Percentiles rank a stretch among this genome's conserved stretches.
These are phyloP conservation scores for Hanseniaspora singularis DNA, from an alignment of 805 yeast species.

Conservation along the genomic window DNA sequence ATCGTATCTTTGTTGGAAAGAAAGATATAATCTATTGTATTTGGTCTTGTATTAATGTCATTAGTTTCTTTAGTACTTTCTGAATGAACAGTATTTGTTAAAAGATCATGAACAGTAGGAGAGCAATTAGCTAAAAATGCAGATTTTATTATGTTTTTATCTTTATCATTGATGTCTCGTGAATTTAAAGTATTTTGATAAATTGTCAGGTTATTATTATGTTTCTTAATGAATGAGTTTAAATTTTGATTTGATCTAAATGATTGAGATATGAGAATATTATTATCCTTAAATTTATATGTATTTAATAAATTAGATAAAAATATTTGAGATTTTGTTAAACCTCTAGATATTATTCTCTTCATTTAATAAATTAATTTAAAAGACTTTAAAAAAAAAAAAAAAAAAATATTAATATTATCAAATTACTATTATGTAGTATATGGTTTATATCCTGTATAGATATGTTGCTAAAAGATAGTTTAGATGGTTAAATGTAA, in stretches of 20 bases:
- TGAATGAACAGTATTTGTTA: neutral
- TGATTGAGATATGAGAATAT: neutral
- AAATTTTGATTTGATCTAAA: neutral
- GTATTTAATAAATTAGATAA: neutral
- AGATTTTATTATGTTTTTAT: neutral
- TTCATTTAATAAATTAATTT: neutral
- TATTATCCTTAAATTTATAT: neutral
- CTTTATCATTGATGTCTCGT: neutral
- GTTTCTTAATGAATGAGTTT: conserved; percentile 1
- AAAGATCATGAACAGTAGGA: neutral
- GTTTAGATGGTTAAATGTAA: no score
- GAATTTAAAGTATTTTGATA: neutral
- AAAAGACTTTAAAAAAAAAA: no score
- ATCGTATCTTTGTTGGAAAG: neutral
- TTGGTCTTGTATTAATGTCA: neutral
- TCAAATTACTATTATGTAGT: neutral
- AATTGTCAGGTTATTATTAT: neutral
- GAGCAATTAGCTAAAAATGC: neutral
- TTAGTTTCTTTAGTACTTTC: neutral
- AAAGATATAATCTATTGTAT: neutral
- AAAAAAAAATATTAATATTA: no score
- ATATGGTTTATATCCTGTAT: neutral
- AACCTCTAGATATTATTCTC: neutral
- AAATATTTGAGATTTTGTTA: conserved; percentile 1
- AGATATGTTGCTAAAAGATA: no score